Conservation (phyloP, 75 land plant genomes). For the Pinus tabuliformis region DNA sequence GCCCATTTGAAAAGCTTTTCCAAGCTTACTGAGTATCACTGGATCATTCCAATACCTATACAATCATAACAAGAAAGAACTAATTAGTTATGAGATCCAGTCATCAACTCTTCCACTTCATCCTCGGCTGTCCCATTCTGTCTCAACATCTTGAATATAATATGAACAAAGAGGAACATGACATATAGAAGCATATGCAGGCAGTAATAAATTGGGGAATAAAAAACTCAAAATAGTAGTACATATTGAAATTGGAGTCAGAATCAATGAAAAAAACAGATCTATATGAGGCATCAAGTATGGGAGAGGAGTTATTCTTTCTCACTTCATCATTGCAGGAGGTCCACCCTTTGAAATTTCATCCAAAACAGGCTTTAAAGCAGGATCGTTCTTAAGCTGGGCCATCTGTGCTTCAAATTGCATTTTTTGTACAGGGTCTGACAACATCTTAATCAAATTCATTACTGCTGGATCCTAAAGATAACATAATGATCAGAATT, state of each 20-base stretch:
- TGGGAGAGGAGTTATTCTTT: neutral
- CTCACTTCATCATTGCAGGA: constrained; percentile 85
- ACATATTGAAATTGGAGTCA: neutral
- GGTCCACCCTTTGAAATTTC: constrained; percentile 84
- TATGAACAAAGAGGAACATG: neutral
- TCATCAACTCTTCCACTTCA: neutral
- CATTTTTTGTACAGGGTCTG: constrained; percentile 63
- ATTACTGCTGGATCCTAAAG: constrained; percentile 11
- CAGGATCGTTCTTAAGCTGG: constrained; percentile 68
- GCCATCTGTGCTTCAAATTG: constrained; percentile 74
- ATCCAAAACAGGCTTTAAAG: constrained; percentile 70
- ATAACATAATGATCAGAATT: constrained; percentile 5
- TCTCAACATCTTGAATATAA: neutral
- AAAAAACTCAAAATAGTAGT: neutral
- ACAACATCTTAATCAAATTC: constrained; percentile 29
- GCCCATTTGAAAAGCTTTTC: constrained; percentile 43
- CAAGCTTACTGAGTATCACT: constrained; percentile 38
- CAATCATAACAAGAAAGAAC: neutral
- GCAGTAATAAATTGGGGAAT: neutral
- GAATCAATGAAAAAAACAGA: neutral
- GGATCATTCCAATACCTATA: constrained; percentile 58
- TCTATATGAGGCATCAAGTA: neutral
- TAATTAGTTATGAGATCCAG: neutral
- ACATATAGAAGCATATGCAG: neutral
- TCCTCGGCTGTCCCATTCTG: neutral